Evolutionary conservation across 805 yeast species (phyloP), one percentile per base, ranked within the genome.

Genomic region (Starmerella apis): DNA sequence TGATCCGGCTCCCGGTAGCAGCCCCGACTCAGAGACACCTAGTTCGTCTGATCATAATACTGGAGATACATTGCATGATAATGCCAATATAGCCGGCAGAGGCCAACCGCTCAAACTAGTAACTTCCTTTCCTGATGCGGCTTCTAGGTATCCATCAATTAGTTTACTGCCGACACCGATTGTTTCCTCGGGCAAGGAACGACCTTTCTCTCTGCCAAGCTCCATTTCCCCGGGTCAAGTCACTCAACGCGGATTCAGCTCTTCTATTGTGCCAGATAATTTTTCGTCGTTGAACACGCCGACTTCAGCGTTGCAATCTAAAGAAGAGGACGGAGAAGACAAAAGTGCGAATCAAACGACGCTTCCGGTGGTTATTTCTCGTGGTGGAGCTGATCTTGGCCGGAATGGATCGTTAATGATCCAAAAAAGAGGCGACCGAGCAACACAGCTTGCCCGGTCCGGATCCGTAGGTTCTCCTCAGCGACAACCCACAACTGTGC

Each of bases 391-490:
- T 8, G 44, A 27, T 10, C 14, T 41, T 23, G 44, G 44, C 18
- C 45, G 55, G 6, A 44, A 44, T 8, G 54, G 46, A 25, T 44
- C 55, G n/a, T 48, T 56, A 25, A n/a, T 43, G n/a, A 30, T 56
- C 16, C 56, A 59, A 28, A 56, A 56, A 43, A 49, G 59, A 3
- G 49, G 49, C 20, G 52, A 47, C 30, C 37, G 42, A 2, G 24
- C 14, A 2, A 44, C 43, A 10, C 45, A 43, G 14, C 47, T 56
- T 13, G 30, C 33, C 16, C 49, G 59, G 5, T 56, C 59, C 2
- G 56, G 52, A 4, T 52, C 56, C 3, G 58, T 56, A 6, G 59
- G 59, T 13, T 52, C 56, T 2, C 56, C 57, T 5, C 58, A 52
- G 36, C 49, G 59, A 5, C 49, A 47, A 38, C 59, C 59, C 1